These are phyloP conservation scores for Flagelloscypha sp. DNA, from an alignment of 768 basidiomycete genomes.

Conservation along the genomic window DNA sequence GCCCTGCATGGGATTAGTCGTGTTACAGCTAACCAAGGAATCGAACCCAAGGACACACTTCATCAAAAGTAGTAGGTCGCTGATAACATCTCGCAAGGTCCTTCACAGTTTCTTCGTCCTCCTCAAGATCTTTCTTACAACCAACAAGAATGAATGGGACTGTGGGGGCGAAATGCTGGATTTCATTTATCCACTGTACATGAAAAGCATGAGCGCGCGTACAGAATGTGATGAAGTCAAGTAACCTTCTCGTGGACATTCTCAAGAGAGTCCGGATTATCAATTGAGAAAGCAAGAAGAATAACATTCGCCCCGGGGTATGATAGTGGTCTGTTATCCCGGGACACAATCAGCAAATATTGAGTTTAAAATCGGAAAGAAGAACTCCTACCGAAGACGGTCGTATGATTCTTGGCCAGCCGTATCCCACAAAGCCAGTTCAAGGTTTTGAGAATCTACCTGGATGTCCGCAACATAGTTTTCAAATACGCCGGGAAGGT, in stretches of 20 bases:
- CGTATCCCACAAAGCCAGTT: conserved; percentile 12
- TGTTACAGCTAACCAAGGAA: no score
- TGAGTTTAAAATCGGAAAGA: no score
- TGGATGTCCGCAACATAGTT: conserved; percentile 9
- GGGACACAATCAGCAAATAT: no score
- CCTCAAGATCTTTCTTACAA: conserved; percentile 61
- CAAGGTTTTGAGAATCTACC: conserved; percentile 8
- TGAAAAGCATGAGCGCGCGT: no score
- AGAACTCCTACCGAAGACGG: no score
- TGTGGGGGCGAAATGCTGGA: conserved; percentile 64
- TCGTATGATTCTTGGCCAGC: no score
- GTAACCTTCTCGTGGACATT: conserved; percentile 69
- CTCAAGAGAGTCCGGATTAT: conserved; percentile 70
- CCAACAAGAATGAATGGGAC: conserved; percentile 69
- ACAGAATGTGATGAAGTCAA: no score
- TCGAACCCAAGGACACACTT: no score
- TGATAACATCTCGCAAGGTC: no score
- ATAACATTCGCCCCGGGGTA: conserved; percentile 82
- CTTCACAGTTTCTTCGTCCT: no score
- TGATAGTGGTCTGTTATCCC: conserved; percentile 70
- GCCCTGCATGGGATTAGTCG: conserved; percentile 7
- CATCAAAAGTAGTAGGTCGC: no score
- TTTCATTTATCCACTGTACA: conserved; percentile 60
- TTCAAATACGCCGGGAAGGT: conserved; percentile 10
- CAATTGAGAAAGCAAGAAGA: conserved; percentile 76